Conservation (phyloP, 2,329 filamentous ascomycete species). For the Teratosphaeria zuluensis region DNA sequence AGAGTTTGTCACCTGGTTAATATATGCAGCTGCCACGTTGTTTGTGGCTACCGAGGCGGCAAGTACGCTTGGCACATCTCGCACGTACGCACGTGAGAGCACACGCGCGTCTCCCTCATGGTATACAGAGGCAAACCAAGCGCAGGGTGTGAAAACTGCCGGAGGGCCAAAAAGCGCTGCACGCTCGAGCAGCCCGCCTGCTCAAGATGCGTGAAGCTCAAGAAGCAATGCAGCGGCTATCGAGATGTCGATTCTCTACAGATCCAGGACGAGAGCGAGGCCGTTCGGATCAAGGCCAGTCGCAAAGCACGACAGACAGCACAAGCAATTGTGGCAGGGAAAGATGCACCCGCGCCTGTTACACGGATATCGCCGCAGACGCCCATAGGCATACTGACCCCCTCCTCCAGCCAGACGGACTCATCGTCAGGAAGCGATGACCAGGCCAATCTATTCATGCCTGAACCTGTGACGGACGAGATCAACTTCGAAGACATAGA, state of each 20-base stretch:
- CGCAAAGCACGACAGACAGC: slow-evolving; percentile 14
- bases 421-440: slow-evolving; percentile 18
- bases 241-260: slow-evolving; percentile 23
- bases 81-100: neutral
- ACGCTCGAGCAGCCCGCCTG: slow-evolving; percentile 23
- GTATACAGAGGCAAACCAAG: slow-evolving; percentile 19
- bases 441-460: slow-evolving; percentile 15
- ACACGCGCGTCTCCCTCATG: neutral
- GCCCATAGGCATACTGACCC: slow-evolving; percentile 9
- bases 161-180: slow-evolving; percentile 26
- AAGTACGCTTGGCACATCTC: neutral
- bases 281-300: slow-evolving; percentile 18
- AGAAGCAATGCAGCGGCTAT: slow-evolving; percentile 23
- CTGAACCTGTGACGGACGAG: slow-evolving; percentile 5
- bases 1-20: neutral
- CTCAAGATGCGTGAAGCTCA: slow-evolving; percentile 22
- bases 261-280: slow-evolving; percentile 24
- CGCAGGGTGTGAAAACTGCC: slow-evolving; percentile 24
- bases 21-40: neutral
- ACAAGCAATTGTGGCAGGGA: slow-evolving; percentile 1
- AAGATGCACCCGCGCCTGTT: neutral
- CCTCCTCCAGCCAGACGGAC: slow-evolving; percentile 8
- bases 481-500: neutral
- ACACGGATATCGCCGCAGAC: slow-evolving; percentile 5
- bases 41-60: neutral